Evolutionary conservation across 495 filamentous ascomycete species (phyloP), one percentile per base, ranked within the genome.

Genomic region (Lichenothelia convexa): DNA sequence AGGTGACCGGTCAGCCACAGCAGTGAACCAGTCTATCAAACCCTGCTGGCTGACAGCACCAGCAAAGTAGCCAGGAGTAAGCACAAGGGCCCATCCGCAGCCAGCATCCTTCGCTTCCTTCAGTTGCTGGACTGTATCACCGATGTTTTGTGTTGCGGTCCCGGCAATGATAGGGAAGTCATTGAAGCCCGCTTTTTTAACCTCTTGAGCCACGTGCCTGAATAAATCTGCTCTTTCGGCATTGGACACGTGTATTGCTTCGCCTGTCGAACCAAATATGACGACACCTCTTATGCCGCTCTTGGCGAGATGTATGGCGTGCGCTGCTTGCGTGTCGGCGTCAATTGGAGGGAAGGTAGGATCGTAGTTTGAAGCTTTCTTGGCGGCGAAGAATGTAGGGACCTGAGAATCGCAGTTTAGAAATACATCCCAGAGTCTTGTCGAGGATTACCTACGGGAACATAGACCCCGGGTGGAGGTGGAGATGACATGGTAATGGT

Each of bases 131-230:
- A 80, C 50, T 16, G 69, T 72, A 46, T 78, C 77, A 8, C 67
- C 69, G 36, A 80, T 61, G 22, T 63, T 68, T 40, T 75, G 69
- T 0, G 66, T 67, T 7, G 75, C 59, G 0, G 74, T 75, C 1
- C 76, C 77, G 0, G 75, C 77, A 51, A 80, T 76, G 24, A 81
- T 54, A 0, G 76, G 76, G 36, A 73, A 75, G 42, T 69, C 61
- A 13, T 55, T 56, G 51, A 61, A 76, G 3, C 75, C 75, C 5
- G 60, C 68, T 1, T 53, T 52, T 21, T 68, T 61, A 18, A 76
- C 56, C 13, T 62, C 62, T 32, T 58, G 47, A 18, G 71, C 61
- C 1, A 76, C 65, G 18, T 55, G 52, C 3, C 57, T 50, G 16
- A 80, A 48, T n/a, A 80, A 58, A 11, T 61, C 49, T 34, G 48